Percentiles rank a stretch among this genome's conserved stretches.
These are phyloP conservation scores for Cyberlindnera saturnus DNA, from an alignment of 805 yeast species.

Conservation along the genomic window DNA sequence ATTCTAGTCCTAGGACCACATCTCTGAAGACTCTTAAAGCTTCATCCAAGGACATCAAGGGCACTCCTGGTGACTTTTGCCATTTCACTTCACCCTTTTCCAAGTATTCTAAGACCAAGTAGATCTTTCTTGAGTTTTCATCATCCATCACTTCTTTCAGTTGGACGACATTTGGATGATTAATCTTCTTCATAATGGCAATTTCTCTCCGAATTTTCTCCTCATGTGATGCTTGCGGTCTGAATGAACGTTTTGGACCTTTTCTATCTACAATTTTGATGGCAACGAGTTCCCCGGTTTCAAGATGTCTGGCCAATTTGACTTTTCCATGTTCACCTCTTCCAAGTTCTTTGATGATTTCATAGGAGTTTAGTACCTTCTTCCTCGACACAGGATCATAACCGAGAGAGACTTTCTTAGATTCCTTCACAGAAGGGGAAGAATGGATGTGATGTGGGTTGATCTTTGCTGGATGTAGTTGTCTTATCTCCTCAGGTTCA, in stretches of 20 bases:
- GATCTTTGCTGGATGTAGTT: constrained; percentile 16
- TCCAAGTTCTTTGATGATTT: constrained; percentile 81
- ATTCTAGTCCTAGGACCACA: constrained; percentile 82
- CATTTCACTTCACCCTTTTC: constrained; percentile 89
- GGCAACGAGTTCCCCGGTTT: constrained; percentile 69
- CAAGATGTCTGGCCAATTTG: constrained; percentile 74
- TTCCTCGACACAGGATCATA: constrained; percentile 84
- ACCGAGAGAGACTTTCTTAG: constrained; percentile 70
- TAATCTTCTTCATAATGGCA: constrained; percentile 87
- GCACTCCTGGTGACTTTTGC: constrained; percentile 55
- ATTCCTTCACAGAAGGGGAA: constrained; percentile 63
- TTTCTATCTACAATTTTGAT: constrained; percentile 86
- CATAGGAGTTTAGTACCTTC: constrained; percentile 83
- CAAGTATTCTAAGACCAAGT: constrained; percentile 82
- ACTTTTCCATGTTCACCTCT: constrained; percentile 99
- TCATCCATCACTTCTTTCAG: constrained; percentile 87
- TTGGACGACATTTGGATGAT: constrained; percentile 89
- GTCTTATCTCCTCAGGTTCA: constrained; percentile 8
- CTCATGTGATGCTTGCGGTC: constrained; percentile 47
- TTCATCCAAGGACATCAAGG: constrained; percentile 60
- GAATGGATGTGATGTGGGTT: constrained; percentile 24
- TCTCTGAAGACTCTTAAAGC: constrained; percentile 74
- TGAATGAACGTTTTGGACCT: constrained; percentile 34
- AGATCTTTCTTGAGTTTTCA: constrained; percentile 73
- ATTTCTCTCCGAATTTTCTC: constrained; percentile 80